Evolutionary conservation across 106 monocot genomes (phyloP), one percentile per base, ranked within the genome.

Genomic region (Alisma plantagoaquatica): DNA sequence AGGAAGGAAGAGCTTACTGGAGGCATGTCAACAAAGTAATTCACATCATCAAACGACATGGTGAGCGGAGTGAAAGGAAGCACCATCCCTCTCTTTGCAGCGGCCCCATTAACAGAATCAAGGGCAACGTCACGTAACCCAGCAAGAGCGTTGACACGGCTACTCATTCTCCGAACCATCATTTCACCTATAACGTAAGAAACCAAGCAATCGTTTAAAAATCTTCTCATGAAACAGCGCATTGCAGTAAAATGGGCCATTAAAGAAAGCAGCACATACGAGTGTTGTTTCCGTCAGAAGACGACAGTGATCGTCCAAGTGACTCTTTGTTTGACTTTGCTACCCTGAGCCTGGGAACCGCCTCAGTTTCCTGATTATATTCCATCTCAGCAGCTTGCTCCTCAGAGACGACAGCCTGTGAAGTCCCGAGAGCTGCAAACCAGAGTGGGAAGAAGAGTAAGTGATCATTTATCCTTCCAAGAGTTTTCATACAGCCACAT

Each of bases 21-120:
- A 53, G 96, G 89, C 76, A 96, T 89, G 66, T 96, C 84, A 1
- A 96, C 88, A 41, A 59, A 96, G 69, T 96, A 96, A 53, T 76
- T 81, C 21, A 96, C 76, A 53, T 89, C 81, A 38, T 89, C 72
- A 31, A 96, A 96, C 14, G 96, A 84, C 88, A 96, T 96, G 54
- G 78, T 23, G 2, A 96, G 75, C 35, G 96, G 84, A 31, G 25
- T 69, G 58, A 96, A 96, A 4, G 96, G 96, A 81, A 96, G 84
- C 65, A 76, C 78, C 96, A 96, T 85, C 59, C 96, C 96, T 73
- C 70, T 73, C 54, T 64, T 81, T 7, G 67, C 53, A 41, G 70
- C 46, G 26, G 68, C 58, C 0, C 49, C 75, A 20, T 49, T 61
- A 17, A 65, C 49, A n/a, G 27, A 61, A 57, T 65, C 69, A 73